phyloP scores from a whole-genome alignment of 805 yeast species.

The Spencermartinsiella europaea region DNA sequence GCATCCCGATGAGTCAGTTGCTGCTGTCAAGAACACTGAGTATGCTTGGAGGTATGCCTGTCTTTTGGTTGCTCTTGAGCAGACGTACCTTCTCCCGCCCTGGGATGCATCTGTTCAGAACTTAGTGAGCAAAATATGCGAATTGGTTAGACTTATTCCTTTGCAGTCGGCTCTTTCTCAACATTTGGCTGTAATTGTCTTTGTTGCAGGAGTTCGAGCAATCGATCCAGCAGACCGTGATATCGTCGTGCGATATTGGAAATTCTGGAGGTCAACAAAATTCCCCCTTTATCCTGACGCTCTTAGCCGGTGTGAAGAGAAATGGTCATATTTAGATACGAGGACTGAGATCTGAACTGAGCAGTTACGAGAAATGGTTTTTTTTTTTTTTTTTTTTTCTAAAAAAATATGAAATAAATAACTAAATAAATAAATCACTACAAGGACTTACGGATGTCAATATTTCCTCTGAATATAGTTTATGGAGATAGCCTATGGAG shows the following conservation, averaged over 20 bases:
- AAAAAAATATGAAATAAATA: too few species aligned
- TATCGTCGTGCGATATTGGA: conserved; percentile 14
- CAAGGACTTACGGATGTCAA: too few species aligned
- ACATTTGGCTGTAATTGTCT: conserved; percentile 16
- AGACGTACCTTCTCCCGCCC: background rate
- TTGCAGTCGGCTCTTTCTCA: conserved; percentile 11
- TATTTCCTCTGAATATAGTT: too few species aligned
- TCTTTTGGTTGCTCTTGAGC: conserved; percentile 12
- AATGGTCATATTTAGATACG: conserved; percentile 6
- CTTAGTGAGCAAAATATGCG: conserved; percentile 12
- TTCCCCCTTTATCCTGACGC: conserved; percentile 19
- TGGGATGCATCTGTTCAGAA: conserved; percentile 5
- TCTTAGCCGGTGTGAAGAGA: conserved; percentile 13
- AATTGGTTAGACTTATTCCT: conserved; percentile 9
- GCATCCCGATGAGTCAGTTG: conserved; percentile 2
- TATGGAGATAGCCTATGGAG: too few species aligned
- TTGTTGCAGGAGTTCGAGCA: conserved; percentile 11
- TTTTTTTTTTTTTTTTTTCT: too few species aligned
- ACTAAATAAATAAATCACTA: too few species aligned
- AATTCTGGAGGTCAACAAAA: conserved; percentile 13
- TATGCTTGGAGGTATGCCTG: conserved; percentile 17
- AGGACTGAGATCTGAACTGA: too few species aligned
- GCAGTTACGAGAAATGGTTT: too few species aligned
- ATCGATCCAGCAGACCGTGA: conserved; percentile 6
- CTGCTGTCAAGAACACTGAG: background rate